These are phyloP conservation scores for Pichia rugopelliculosa DNA, from an alignment of 805 yeast species.

Conservation along the genomic window DNA sequence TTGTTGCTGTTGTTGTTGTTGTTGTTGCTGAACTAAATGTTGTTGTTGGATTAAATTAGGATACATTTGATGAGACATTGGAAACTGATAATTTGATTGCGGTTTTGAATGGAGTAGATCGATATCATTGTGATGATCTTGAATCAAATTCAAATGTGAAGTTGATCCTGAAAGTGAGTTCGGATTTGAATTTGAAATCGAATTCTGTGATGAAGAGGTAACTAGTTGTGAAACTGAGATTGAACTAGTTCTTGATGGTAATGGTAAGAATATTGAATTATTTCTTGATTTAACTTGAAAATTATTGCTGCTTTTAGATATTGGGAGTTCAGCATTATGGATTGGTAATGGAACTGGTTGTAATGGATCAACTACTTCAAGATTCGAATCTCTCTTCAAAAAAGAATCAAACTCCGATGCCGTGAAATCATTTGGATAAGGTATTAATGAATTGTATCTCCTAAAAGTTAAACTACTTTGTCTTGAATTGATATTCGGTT, in stretches of 20 bases:
- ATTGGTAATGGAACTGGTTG: constrained; percentile 19
- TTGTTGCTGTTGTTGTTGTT: constrained; percentile 5
- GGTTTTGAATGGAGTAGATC: not conserved
- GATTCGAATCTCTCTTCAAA: constrained; percentile 29
- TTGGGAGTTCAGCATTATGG: not conserved
- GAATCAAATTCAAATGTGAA: not conserved
- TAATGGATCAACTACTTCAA: constrained; percentile 22
- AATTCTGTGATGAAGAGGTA: not conserved
- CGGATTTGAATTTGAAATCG: not conserved
- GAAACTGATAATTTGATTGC: not conserved
- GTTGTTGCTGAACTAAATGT: constrained; percentile 3
- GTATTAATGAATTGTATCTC: constrained; percentile 24
- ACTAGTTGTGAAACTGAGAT: not conserved
- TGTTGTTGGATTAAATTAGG: not conserved
- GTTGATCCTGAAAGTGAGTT: not conserved
- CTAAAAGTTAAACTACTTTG: constrained; percentile 24
- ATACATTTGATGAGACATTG: constrained; percentile 3
- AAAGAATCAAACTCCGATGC: constrained; percentile 30
- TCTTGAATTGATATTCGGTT: constrained; percentile 15
- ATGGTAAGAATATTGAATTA: constrained; percentile 13
- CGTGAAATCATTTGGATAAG: constrained; percentile 23
- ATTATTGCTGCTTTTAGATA: not conserved
- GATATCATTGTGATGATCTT: not conserved
- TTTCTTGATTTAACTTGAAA: not conserved
- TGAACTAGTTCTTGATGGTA: constrained; percentile 1